Evolutionary conservation across 1,284 basidiomycete species (phyloP).

Genomic region (Leccinum pachyderme): DNA sequence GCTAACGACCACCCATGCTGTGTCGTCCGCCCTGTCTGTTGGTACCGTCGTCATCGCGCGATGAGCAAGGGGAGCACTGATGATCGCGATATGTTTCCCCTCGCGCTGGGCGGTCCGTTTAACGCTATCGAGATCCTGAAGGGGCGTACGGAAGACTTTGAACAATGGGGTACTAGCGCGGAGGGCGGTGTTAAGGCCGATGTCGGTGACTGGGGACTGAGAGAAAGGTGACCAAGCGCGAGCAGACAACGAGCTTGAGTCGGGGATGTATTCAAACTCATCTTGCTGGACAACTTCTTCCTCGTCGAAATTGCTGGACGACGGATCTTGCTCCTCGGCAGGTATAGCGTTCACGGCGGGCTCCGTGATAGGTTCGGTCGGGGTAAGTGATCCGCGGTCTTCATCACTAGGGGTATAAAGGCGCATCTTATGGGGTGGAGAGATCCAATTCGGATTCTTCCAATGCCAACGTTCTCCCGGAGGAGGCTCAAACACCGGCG

Average conservation of each 20-base stretch:
- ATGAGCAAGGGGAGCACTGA: constrained; percentile 28
- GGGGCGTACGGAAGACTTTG: constrained; percentile 35
- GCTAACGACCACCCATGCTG: constrained; percentile 35
- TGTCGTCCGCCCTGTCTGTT: constrained; percentile 16
- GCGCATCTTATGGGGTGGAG: constrained; percentile 33
- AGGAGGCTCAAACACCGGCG: constrained; percentile 26
- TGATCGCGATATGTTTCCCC: constrained; percentile 33
- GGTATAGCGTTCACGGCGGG: constrained; percentile 8
- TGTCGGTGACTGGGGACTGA: constrained; percentile 25
- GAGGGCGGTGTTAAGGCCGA: constrained; percentile 26
- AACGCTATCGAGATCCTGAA: constrained; percentile 26
- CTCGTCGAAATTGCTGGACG: constrained; percentile 8
- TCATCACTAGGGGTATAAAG: constrained; percentile 21
- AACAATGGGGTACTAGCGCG: constrained; percentile 35
- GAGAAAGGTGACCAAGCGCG: constrained; percentile 28
- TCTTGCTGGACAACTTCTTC: constrained; percentile 11
- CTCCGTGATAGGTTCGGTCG: constrained; percentile 32
- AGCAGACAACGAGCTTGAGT: constrained; percentile 22
- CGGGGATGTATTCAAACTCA: constrained; percentile 16
- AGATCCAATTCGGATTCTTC: constrained; percentile 37
- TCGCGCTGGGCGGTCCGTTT: constrained; percentile 27
- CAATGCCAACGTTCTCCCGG: constrained; percentile 33
- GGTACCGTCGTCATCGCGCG: constrained; percentile 19
- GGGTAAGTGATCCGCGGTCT: constrained; percentile 29
- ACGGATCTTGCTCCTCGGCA: constrained; percentile 12